Conservation (phyloP, 1,284 basidiomycete species). For the Cutaneotrichosporon sp. region DNA sequence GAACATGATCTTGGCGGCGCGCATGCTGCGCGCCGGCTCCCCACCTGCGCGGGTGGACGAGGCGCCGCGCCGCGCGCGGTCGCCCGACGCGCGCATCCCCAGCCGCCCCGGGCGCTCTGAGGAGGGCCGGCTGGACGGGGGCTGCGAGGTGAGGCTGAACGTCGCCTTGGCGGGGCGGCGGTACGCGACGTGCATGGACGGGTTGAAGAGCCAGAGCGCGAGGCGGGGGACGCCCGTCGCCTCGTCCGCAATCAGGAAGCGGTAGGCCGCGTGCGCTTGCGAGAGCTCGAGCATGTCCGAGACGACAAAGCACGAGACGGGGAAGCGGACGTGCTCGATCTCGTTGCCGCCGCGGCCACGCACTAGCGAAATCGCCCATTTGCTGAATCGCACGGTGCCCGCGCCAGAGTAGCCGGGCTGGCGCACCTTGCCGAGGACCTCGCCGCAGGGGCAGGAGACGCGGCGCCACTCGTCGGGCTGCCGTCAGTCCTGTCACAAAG, state of each 20-base stretch:
- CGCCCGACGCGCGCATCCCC: constrained; percentile 5
- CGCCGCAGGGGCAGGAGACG: constrained; percentile 74
- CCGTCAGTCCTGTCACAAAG: constrained; percentile 29
- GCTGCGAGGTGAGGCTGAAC: background rate
- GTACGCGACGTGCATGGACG: constrained; percentile 74
- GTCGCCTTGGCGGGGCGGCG: constrained; percentile 17
- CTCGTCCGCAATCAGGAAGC: constrained; percentile 80
- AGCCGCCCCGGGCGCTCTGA: background rate
- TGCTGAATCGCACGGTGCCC: constrained; percentile 62
- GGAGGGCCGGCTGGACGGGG: background rate
- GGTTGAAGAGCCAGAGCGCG: constrained; percentile 91
- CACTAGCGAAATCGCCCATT: constrained; percentile 76
- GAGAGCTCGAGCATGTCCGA: constrained; percentile 84
- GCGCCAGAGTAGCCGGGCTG: constrained; percentile 43
- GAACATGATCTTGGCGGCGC: constrained; percentile 45
- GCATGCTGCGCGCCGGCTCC: constrained; percentile 10
- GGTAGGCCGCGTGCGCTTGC: constrained; percentile 83
- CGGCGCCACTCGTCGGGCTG: constrained; percentile 63
- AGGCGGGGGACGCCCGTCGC: constrained; percentile 73
- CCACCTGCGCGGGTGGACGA: constrained; percentile 6
- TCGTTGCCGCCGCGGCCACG: constrained; percentile 59
- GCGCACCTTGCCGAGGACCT: constrained; percentile 68
- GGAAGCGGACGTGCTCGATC: constrained; percentile 59
- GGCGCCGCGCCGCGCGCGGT: background rate
- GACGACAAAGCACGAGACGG: constrained; percentile 77